These are phyloP conservation scores for Leishmania aethiopica DNA, from an alignment of 208 protist genomes.

Conservation along the genomic window DNA sequence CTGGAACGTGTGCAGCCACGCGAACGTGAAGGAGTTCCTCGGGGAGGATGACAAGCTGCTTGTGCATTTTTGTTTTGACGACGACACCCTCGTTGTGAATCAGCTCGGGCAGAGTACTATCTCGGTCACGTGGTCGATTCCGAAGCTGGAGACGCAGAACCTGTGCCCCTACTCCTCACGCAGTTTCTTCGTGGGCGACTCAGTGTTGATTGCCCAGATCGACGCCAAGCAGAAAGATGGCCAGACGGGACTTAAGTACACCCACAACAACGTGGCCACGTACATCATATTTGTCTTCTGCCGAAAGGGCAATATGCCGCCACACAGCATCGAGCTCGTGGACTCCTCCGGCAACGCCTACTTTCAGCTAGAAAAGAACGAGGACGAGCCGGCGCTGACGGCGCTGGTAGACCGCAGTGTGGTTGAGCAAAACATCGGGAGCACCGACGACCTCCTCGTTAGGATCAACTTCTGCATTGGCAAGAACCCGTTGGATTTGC, in stretches of 20 bases:
- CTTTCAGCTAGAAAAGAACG: conserved; percentile 39
- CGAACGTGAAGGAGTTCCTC: conserved; percentile 60
- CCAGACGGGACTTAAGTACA: conserved; percentile 37
- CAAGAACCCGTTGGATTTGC: conserved; percentile 63
- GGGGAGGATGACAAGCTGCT: conserved; percentile 55
- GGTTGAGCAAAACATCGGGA: conserved; percentile 41
- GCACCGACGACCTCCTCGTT: conserved; percentile 45
- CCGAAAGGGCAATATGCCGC: conserved; percentile 60
- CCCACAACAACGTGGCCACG: conserved; percentile 40
- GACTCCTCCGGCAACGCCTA: conserved; percentile 43
- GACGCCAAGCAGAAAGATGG: conserved; percentile 54
- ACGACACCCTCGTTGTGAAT: conserved; percentile 60
- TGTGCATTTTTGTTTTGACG: conserved; percentile 75
- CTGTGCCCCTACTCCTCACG: conserved; percentile 76
- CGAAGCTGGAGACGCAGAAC: conserved; percentile 59
- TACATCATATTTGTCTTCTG: conserved; percentile 82
- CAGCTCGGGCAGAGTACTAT: conserved; percentile 31
- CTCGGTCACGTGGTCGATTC: conserved; percentile 69
- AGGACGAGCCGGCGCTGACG: conserved; percentile 43
- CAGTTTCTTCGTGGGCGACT: conserved; percentile 59
- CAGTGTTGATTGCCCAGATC: conserved; percentile 48
- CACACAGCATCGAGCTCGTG: conserved; percentile 76
- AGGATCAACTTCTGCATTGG: conserved; percentile 43
- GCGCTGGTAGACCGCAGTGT: conserved; percentile 47
- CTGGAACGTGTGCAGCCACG: conserved; percentile 75